Evolutionary conservation across 2,329 filamentous ascomycete genomes (phyloP).

Genomic region (Pseudogymnoascus pannorum): DNA sequence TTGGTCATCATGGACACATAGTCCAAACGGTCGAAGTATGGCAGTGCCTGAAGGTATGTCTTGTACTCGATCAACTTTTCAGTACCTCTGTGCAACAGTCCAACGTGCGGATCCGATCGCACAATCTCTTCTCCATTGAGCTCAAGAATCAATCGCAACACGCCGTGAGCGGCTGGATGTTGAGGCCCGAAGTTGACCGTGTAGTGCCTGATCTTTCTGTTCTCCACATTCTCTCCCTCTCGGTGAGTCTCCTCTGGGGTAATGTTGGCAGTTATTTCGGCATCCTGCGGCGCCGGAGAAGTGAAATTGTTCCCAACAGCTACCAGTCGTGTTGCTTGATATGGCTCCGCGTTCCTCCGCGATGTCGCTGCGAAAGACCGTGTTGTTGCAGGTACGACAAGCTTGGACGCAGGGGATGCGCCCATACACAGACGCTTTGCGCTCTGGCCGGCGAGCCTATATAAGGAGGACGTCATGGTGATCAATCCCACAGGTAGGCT

Average conservation of each 20-base stretch:
- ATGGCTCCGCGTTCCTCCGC: constrained; percentile 55
- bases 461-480: constrained; percentile 65
- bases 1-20: constrained; percentile 99
- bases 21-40: constrained; percentile 97
- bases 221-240: constrained; percentile 37
- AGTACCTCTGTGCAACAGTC: constrained; percentile 89
- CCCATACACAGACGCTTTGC: constrained; percentile 60
- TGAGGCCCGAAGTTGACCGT: constrained; percentile 99
- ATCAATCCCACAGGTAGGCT: constrained; percentile 13
- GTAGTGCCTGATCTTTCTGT: constrained; percentile 94
- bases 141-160: constrained; percentile 94
- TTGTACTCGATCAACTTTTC: constrained; percentile 99
- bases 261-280: constrained; percentile 15
- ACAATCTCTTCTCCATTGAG: constrained; percentile 97
- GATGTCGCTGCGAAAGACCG: constrained; percentile 61
- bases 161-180: constrained; percentile 96
- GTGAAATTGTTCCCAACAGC: constrained; percentile 58
- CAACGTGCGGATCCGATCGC: constrained; percentile 92
- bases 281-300: constrained; percentile 31
- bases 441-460: constrained; percentile 64
- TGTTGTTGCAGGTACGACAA: constrained; percentile 32
- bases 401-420: constrained; percentile 28
- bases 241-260: constrained; percentile 35
- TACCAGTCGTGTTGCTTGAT: constrained; percentile 42
- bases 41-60: constrained; percentile 94